Base-by-base conservation (phyloP, 148 eudicot species). In the Arctostaphylos glauca region DNA sequence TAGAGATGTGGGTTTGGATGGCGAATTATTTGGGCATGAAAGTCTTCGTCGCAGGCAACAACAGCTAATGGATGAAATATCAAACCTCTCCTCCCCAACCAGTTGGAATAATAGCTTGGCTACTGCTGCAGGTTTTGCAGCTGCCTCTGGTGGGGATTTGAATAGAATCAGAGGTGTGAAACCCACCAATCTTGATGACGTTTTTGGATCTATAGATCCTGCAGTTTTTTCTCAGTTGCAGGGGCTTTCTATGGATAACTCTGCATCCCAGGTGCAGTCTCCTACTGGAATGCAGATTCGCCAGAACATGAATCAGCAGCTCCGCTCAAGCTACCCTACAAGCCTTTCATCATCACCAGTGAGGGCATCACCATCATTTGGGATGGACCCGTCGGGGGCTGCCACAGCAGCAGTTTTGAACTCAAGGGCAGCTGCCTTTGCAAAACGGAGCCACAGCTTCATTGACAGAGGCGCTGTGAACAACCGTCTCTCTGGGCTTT, bases 361-460 rank as follows among this genome's bases (percentile, higher is more conserved):
- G 41, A 89, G 94, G 87, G 80, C 90, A 46, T 83, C 92, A n/a
- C 70, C 84, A 9, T 80, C 91, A 5, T 91, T 88, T 43, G 92
- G 92, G 19, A 75, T 88, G 21, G 94, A 96, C 52, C 82, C 85
- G 23, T 82, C 89, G 19, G 87, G 85, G 19, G 80, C 92, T 2
- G 74, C 87, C 0, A 76, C 86, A 3, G 59, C 85, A 12, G 80
- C 90, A 43, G 79, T 85, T 68, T 70, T 88, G 77, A 93, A 81
- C 31, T 80, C 98, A 49, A 88, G 98, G 87, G 76, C 93, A 55
- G 83, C 93, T 31, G 94, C 95, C 3, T 96, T 94, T 80, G 91
- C 97, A 6, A 93, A 92, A 14, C 84, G 99, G 72, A 94, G 99
- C 86, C 96, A 91, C 82, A 97, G 98, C 87, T 97, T 97, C 87